Percentiles rank a stretch among this genome's conserved stretches.
Conservation (phyloP, 2,329 filamentous ascomycete genomes). For the Exserohilum rostratum region DNA sequence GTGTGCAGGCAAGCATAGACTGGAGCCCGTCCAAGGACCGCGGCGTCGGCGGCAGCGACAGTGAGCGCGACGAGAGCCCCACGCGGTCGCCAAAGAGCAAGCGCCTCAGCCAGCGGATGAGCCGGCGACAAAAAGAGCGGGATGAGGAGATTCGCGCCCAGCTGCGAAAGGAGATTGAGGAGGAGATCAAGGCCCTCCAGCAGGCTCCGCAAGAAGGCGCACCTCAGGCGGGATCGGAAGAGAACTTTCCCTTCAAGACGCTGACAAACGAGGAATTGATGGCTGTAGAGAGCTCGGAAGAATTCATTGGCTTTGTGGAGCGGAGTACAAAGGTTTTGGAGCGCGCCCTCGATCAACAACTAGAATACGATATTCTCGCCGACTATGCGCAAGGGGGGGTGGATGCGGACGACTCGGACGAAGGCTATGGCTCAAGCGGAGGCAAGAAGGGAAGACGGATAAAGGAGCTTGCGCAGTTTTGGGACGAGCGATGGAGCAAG, state of each 20-base stretch:
- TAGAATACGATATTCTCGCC: constrained; percentile 93
- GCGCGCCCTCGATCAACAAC: constrained; percentile 88
- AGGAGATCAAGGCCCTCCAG: constrained; percentile 78
- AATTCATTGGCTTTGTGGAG: constrained; percentile 95
- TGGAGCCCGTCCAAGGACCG: constrained; percentile 64
- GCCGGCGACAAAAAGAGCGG: constrained; percentile 77
- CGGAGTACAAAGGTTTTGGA: constrained; percentile 97
- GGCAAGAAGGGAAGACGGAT: constrained; percentile 76
- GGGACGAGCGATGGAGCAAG: constrained; percentile 93
- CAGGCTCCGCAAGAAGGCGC: constrained; percentile 47
- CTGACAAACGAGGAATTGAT: constrained; percentile 84
- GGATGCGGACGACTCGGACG: constrained; percentile 82
- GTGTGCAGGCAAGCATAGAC: constrained; percentile 85
- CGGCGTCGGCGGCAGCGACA: constrained; percentile 59
- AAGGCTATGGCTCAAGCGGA: constrained; percentile 69
- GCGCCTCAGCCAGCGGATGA: constrained; percentile 77
- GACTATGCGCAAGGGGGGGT: constrained; percentile 86
- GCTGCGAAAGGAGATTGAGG: constrained; percentile 87
- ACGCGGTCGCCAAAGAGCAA: constrained; percentile 65
- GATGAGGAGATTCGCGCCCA: constrained; percentile 90
- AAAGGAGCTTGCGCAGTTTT: constrained; percentile 91
- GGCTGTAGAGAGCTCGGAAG: constrained; percentile 87
- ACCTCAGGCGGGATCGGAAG: constrained; percentile 53
- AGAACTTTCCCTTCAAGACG: constrained; percentile 76
- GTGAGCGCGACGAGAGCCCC: constrained; percentile 67